These are phyloP conservation scores for Aspergillus sp. DNA, from an alignment of 2,329 filamentous ascomycete genomes.

Conservation along the genomic window DNA sequence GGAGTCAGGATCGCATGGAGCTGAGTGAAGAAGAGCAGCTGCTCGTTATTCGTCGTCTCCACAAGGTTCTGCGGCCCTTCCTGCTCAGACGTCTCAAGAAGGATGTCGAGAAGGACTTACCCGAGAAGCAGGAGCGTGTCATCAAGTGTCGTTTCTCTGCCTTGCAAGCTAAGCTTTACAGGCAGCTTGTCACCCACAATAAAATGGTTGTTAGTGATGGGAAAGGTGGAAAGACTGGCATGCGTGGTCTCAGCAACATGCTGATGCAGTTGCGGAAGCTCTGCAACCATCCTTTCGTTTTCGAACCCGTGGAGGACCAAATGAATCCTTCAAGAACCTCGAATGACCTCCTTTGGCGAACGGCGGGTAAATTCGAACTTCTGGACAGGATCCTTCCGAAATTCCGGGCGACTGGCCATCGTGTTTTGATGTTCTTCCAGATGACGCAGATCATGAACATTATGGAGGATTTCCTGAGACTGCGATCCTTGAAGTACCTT, in stretches of 20 bases:
- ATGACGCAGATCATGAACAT: conserved; percentile 99
- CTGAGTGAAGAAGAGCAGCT: conserved; percentile 99
- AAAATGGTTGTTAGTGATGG: conserved; percentile 90
- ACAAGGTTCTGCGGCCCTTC: conserved; percentile 97
- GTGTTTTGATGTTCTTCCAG: conserved; percentile 99
- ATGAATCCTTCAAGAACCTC: conserved; percentile 87
- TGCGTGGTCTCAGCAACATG: conserved; percentile 97
- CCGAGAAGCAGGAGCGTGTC: conserved; percentile 97
- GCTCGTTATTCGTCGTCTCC: conserved; percentile 93
- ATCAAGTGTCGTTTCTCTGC: conserved; percentile 99
- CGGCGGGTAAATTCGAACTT: conserved; percentile 93
- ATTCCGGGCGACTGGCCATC: conserved; percentile 83
- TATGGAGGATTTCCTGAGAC: conserved; percentile 95
- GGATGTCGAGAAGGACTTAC: conserved; percentile 97
- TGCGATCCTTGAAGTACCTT: conserved; percentile 75
- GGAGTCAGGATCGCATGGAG: conserved; percentile 97
- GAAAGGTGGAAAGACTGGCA: conserved; percentile 88
- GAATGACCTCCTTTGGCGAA: conserved; percentile 92
- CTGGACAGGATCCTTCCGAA: conserved; percentile 89
- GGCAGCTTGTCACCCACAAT: conserved; percentile 94
- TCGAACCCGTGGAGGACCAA: conserved; percentile 94
- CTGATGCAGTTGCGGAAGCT: conserved; percentile 98
- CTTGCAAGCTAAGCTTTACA: conserved; percentile 87
- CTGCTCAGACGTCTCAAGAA: conserved; percentile 97
- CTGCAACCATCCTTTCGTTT: conserved; percentile 98